Evolutionary conservation across 2,329 filamentous ascomycete genomes (phyloP), one percentile per base, ranked within the genome.

Genomic region (Bipolaris cookei): DNA sequence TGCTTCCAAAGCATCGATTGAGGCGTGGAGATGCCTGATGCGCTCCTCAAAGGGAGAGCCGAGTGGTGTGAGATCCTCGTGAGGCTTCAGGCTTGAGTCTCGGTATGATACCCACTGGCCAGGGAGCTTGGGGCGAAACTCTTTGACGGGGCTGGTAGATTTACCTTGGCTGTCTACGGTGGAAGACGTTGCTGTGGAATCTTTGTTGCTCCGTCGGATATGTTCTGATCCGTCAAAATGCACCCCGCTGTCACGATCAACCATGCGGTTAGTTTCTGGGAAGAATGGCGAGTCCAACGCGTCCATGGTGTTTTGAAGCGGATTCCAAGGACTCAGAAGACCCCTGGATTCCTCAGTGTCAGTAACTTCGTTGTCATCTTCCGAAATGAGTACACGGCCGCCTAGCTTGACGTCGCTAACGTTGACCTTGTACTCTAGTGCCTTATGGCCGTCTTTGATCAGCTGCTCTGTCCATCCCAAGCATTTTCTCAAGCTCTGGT

Each of bases 401-500:
- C 92, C 92, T 3, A 97, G 79, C 67, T 90, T 86, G 32, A 96
- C 83, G 69, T 98, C 94, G 63, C 87, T 90, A 7, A 90, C 85
- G 28, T 85, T 84, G 23, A 97, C 91, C 56, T 86, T 83, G 72
- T 97, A 97, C 45, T 90, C 89, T 2, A 99, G 83, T 0, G 95
- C 95, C 72, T 91, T 94, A 70, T 88, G 90, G 5, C 90, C 95
- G 66, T 97, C 92, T 46, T 86, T 88, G 74, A 99, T 97, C 42
- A 99, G 83, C 61, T 90, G 88, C 72, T 99, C 94, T 0, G 93
- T 96, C 85, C 91, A 94, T 64, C 88, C 88, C 32, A 97, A 83
- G 75, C 95, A 99, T 45, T 91, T 85, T 75, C 92, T 96, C 43
- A 99, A 84, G 74, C 91, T 96, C 74, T 96, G 91, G 72, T 97